Base-by-base conservation (phyloP, 257 asterid species). In the Solanum clarkiae region DNA sequence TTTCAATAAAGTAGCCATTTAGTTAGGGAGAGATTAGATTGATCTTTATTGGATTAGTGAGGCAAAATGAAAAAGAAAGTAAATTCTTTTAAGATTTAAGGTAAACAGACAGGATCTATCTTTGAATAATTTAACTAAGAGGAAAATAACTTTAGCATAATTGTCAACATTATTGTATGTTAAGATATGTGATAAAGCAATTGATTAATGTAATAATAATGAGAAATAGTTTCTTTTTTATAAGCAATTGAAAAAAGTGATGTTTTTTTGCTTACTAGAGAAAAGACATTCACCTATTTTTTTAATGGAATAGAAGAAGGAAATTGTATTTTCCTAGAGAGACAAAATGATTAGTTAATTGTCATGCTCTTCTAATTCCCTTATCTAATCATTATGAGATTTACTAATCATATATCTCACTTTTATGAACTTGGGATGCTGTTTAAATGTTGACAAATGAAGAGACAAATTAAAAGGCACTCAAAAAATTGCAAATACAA, bases 371-470 rank as follows among this genome's bases (percentile, higher is more conserved):
- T 82, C 57, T 45, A 62, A 59, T 82, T 82, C 85, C 26, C 3
- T 82, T 10, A n/a, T 62, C 45, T 82, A 82, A 82, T 82, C 75
- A 82, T 82, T 82, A 62, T 44, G 44, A 10, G 59, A n/a, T 22
- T 82, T 59, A 77, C 71, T 26, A 22, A 63, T 59, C 59, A 62
- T 44, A 42, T n/a, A 51, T 51, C 42, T 51, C 82, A 77, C 44
- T 77, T 51, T 77, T 51, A n/a, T 77, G 12, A 82, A 82, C 85
- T 69, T 82, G 85, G 85, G 77, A 82, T 82, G 85, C 77, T 82
- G 62, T 82, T 82, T 62, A 69, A 11, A 82, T 82, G 75, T 15
- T 62, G 29, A 3, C 77, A 62, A 62, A 62, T 45, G 6, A 45
- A 59, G 60, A n/a, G 85, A 62, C 77, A 82, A 36, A 36, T 36